A percentile compares a stretch with the other conserved stretches of the same genome.
phyloP scores from a whole-genome alignment of 2,329 filamentous ascomycete species.

The Fusarium compactum region DNA sequence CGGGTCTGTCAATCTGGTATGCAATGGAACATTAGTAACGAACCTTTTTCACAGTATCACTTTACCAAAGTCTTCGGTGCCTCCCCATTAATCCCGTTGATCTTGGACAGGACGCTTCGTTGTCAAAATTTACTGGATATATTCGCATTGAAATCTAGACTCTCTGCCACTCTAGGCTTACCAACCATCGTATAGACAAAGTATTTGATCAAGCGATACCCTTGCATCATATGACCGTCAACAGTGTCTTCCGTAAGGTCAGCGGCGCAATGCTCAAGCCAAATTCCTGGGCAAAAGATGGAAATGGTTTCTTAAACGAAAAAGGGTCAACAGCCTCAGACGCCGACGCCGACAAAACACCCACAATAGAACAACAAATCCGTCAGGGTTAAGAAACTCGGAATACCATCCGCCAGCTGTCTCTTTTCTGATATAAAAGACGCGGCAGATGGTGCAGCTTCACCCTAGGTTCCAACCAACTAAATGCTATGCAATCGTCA shows the following conservation, averaged over 20 bases:
- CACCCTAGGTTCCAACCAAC: conserved; percentile 33
- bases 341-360: conserved; percentile 52
- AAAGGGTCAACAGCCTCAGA: conserved; percentile 45
- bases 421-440: conserved; percentile 33
- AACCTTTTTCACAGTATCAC: background rate
- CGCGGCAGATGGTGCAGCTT: conserved; percentile 16
- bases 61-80: background rate
- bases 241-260: background rate
- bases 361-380: conserved; percentile 42
- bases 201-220: background rate
- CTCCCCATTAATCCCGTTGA: background rate
- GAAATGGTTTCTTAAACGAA: conserved; percentile 38
- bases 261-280: conserved; percentile 19
- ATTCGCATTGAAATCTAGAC: conserved; percentile 48
- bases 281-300: conserved; percentile 33
- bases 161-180: conserved; percentile 35
- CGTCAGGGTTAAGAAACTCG: conserved; percentile 32
- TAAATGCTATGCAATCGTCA: conserved; percentile 45
- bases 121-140: conserved; percentile 30
- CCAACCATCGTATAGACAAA: conserved; percentile 10
- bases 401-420: conserved; percentile 25
- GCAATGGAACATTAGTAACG: background rate
- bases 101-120: background rate
- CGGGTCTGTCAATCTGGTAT: background rate
- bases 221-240: conserved; percentile 2